Percentiles rank a stretch among this genome's conserved stretches.
These are phyloP conservation scores for Eucalyptus pauciflora DNA, from an alignment of 345 rosid genomes.

Conservation along the genomic window DNA sequence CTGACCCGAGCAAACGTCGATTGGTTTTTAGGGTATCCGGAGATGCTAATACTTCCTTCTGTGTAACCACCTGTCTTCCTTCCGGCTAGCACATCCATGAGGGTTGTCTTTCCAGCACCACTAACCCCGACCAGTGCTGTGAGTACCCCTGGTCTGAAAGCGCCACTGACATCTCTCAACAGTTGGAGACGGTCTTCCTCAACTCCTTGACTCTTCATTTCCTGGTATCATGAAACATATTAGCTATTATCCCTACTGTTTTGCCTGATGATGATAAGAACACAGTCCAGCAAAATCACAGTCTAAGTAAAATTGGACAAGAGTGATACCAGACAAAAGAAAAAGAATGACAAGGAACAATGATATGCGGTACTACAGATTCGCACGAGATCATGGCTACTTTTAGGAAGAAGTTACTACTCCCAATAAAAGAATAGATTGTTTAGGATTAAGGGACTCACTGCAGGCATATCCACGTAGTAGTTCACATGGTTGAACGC, in stretches of 20 bases:
- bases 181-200: slow-evolving; percentile 59
- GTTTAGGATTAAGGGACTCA: slow-evolving; percentile 13
- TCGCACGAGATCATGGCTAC: not conserved
- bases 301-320: not conserved
- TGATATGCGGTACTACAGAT: not conserved
- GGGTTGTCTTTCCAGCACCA: slow-evolving; percentile 91
- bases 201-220: slow-evolving; percentile 62
- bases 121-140: slow-evolving; percentile 85
- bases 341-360: not conserved
- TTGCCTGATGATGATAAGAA: not conserved
- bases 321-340: not conserved
- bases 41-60: slow-evolving; percentile 55
- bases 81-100: slow-evolving; percentile 88
- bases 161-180: slow-evolving; percentile 54
- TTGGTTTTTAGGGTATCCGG: slow-evolving; percentile 81
- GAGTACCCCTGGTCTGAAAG: slow-evolving; percentile 68
- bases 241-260: not conserved
- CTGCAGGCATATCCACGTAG: slow-evolving; percentile 72
- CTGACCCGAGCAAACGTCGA: slow-evolving; percentile 70
- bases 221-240: slow-evolving; percentile 16
- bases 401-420: not conserved
- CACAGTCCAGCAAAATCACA: not conserved
- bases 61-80: slow-evolving; percentile 71
- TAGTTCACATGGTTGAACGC: slow-evolving; percentile 63
- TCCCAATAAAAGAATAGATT: not conserved